Percentiles rank a stretch among this genome's conserved stretches.
phyloP scores from a whole-genome alignment of 768 basidiomycete genomes.

The Pluteus cervinus region DNA sequence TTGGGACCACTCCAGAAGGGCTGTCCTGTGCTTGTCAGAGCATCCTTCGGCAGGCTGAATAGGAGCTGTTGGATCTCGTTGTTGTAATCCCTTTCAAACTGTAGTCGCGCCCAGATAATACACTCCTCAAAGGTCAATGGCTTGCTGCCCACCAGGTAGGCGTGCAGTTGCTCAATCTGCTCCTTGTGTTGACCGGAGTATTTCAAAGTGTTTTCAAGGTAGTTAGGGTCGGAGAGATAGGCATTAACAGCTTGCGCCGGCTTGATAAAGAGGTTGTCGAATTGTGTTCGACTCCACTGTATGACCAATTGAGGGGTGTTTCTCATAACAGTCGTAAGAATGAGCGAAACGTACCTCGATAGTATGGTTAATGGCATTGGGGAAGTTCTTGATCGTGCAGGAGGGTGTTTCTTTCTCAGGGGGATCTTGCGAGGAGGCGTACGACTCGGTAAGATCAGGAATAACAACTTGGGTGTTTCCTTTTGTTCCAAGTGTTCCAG shows the following conservation, averaged over 20 bases:
- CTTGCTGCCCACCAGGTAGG: constrained; percentile 86
- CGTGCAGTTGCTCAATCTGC: constrained; percentile 82
- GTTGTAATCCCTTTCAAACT: constrained; percentile 92
- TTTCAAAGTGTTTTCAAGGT: constrained; percentile 84
- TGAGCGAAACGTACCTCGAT: constrained; percentile 63
- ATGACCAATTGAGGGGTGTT: constrained; percentile 4
- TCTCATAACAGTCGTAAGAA: background rate
- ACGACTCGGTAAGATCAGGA: constrained; percentile 92
- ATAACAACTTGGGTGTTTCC: constrained; percentile 95
- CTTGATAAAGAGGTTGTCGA: constrained; percentile 90
- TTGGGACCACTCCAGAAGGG: constrained; percentile 99
- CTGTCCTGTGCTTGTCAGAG: constrained; percentile 83
- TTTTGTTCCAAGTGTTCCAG: constrained; percentile 97
- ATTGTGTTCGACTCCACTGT: constrained; percentile 91
- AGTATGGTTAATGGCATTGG: constrained; percentile 95
- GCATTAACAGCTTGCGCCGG: constrained; percentile 92
- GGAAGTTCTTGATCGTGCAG: constrained; percentile 99
- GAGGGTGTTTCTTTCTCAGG: constrained; percentile 96
- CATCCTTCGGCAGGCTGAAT: constrained; percentile 93
- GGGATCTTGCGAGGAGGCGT: constrained; percentile 96
- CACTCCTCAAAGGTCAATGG: constrained; percentile 97
- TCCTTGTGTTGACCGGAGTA: constrained; percentile 89
- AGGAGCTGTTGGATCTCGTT: constrained; percentile 91
- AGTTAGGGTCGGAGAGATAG: constrained; percentile 95
- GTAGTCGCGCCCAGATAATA: constrained; percentile 91